Percentiles rank a stretch among this genome's conserved stretches.
phyloP scores from a whole-genome alignment of 129 eudicot genomes.

The Artemisia argyi region DNA sequence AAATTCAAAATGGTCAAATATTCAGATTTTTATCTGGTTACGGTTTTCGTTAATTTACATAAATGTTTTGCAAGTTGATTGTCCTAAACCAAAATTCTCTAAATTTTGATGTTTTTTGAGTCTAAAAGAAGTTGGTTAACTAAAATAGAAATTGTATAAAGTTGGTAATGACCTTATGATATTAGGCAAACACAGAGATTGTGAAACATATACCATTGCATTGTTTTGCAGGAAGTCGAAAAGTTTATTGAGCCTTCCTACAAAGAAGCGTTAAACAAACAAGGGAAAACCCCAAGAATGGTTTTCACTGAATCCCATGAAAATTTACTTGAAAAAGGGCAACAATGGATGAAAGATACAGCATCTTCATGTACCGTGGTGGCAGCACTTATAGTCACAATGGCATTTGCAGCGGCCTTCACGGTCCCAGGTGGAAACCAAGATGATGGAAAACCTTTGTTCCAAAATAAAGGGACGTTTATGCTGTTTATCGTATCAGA shows the following conservation, averaged over 20 bases:
- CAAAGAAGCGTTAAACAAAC: neutral
- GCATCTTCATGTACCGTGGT: constrained; percentile 1
- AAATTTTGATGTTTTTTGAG: no score
- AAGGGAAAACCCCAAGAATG: neutral
- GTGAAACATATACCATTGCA: neutral
- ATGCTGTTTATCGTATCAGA: neutral
- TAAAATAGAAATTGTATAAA: no score
- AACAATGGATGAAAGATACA: neutral
- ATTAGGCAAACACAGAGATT: no score
- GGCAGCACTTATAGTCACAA: neutral
- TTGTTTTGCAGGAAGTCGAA: neutral
- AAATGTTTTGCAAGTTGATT: no score
- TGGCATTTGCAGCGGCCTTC: constrained; percentile 7
- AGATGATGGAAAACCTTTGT: neutral
- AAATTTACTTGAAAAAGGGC: neutral
- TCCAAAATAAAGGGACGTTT: neutral
- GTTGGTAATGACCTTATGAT: no score
- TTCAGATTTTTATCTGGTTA: no score
- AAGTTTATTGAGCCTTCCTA: neutral
- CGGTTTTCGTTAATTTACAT: no score
- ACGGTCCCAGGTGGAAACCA: neutral
- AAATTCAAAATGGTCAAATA: no score
- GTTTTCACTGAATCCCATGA: neutral
- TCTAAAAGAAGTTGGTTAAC: no score
- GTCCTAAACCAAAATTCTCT: no score